Percentiles rank a stretch among this genome's conserved stretches.
Conservation (phyloP, 495 filamentous ascomycete genomes). For the Annulohypoxylon stygium region DNA sequence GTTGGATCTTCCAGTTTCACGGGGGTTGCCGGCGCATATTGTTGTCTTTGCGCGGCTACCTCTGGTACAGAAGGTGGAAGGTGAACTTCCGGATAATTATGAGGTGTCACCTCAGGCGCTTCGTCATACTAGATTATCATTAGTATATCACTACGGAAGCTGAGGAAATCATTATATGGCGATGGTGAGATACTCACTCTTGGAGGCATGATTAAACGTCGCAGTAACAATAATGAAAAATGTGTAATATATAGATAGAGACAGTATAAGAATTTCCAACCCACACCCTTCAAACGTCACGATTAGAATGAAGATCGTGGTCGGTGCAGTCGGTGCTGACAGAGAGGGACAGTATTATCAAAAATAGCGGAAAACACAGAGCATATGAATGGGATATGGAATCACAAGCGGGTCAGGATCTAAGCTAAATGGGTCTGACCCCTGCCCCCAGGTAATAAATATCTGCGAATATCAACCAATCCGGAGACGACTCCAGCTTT, state of each 20-base stretch:
- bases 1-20: conserved; percentile 34
- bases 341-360: conserved; percentile 9
- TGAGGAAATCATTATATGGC: background rate
- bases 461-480: conserved; percentile 33
- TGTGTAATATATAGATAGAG: conserved; percentile 7
- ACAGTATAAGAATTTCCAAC: background rate
- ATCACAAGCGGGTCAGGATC: conserved; percentile 38
- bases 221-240: background rate
- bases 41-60: conserved; percentile 29
- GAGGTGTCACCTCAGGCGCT: conserved; percentile 56
- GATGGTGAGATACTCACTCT: conserved; percentile 35
- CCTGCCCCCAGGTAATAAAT: conserved; percentile 27
- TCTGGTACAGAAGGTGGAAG: conserved; percentile 44
- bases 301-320: conserved; percentile 33
- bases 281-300: conserved; percentile 16
- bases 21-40: conserved; percentile 14
- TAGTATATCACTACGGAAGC: conserved; percentile 10
- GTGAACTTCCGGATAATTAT: conserved; percentile 57
- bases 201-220: conserved; percentile 21
- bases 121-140: conserved; percentile 51
- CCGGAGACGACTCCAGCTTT: conserved; percentile 14
- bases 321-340: conserved; percentile 29
- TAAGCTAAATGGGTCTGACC: conserved; percentile 21
- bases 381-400: conserved; percentile 37
- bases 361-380: conserved; percentile 15